A percentile compares a stretch with the other conserved stretches of the same genome.
These are phyloP conservation scores for Macaranga tanarius DNA, from an alignment of 441 rosid genomes.

Conservation along the genomic window DNA sequence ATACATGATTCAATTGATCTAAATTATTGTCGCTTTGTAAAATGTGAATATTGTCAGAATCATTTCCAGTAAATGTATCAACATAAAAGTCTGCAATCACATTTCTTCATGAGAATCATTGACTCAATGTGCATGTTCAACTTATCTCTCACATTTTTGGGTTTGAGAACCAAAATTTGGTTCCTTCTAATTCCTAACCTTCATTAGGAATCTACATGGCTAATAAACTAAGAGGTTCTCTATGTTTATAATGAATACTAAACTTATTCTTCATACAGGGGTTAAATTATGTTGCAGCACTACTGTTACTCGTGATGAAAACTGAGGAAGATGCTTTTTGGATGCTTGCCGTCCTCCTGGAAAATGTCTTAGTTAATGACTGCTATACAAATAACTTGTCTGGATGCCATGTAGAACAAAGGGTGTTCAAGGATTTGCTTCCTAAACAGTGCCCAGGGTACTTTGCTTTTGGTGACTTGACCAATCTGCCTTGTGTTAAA, in stretches of 20 bases:
- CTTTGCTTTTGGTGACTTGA: not conserved
- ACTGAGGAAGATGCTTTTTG: slow-evolving; percentile 98
- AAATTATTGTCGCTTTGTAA: not conserved
- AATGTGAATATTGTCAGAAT: slow-evolving; percentile 1
- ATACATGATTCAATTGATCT: not conserved
- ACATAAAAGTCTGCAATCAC: not conserved
- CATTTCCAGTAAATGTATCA: not conserved
- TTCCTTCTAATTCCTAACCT: not conserved
- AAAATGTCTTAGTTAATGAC: slow-evolving; percentile 90
- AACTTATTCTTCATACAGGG: slow-evolving; percentile 52
- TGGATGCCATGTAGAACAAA: slow-evolving; percentile 97
- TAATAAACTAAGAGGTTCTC: not conserved
- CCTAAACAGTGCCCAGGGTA: slow-evolving; percentile 84
- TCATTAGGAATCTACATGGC: not conserved
- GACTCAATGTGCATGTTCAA: not conserved
- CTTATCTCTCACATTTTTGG: not conserved
- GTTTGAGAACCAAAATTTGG: not conserved
- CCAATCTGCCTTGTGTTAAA: slow-evolving; percentile 1
- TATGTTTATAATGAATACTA: not conserved
- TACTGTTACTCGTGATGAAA: slow-evolving; percentile 95
- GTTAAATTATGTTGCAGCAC: slow-evolving; percentile 89
- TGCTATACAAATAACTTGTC: slow-evolving; percentile 92
- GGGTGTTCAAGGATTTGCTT: slow-evolving; percentile 93
- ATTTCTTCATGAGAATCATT: not conserved
- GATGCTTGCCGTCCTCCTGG: slow-evolving; percentile 95